Evolutionary conservation across 192 early-diverging fungal genomes (phyloP), one percentile per base, ranked within the genome.

Genomic region (Coemansia sp.): DNA sequence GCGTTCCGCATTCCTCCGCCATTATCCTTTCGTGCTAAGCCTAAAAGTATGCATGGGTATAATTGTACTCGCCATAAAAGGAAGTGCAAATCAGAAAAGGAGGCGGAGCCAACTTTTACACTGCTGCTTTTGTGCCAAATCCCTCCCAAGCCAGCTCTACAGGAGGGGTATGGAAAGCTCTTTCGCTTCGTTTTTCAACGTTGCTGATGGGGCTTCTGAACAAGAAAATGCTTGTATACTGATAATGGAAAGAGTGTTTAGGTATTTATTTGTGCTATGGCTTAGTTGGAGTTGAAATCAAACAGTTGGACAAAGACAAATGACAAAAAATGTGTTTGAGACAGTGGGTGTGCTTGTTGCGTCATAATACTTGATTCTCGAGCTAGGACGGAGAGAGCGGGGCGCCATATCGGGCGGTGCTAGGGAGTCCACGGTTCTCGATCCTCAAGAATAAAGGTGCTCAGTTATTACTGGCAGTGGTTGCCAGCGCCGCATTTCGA

Each of bases 21-120:
- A 58, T 58, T 58, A 58, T 58, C 31, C 55, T 58, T 50, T 20
- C 19, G 46, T 50, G 19, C 46, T 50, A 50, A 59, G 56, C 56
- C 32, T 20, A 62, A 62, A 39, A 31, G 11, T 19, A 17, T 41
- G 1, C 20, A 22, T 36, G 34, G 6, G 34, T 1, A 9, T 36
- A 9, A 36, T 36, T 36, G 34, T 36, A 9, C 46, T 48, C 8
- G 46, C n/a, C 19, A 22, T 7, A 46, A 8, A 46, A 4, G 45
- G 45, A 20, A 48, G 19, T 19, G 2, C 46, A 48, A 48, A 48
- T 48, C 46, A 48, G 46, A 48, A 48, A 48, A 19, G 1, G 46
- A 48, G 46, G 46, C 46, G 19, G 19, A 46, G 44, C 17, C n/a
- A 8, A n/a, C 19, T 20, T 48, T 6, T 2, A 20, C 6, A 48